phyloP scores from a whole-genome alignment of 106 monocot species.

The Acanthochlamys bracteata region DNA sequence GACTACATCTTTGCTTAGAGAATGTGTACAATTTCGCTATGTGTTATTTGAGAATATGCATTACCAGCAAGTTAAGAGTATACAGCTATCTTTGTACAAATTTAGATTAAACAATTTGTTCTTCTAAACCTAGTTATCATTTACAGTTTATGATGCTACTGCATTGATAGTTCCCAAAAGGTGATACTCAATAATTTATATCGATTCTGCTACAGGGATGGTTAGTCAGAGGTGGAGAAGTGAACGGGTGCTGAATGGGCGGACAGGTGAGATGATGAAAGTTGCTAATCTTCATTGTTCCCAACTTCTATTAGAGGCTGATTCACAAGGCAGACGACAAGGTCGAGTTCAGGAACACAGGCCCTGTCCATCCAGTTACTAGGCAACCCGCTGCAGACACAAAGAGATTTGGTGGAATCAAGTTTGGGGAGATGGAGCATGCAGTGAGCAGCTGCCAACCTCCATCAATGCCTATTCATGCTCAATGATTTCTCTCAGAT shows the following conservation, averaged over 20 bases:
- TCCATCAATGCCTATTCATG: constrained; percentile 76
- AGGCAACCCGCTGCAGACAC: constrained; percentile 85
- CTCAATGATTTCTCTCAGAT: constrained; percentile 93
- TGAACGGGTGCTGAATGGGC: constrained; percentile 67
- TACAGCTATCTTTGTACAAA: too few species aligned
- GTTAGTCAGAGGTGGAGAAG: constrained; percentile 80
- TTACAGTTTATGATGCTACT: too few species aligned
- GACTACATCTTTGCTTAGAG: too few species aligned
- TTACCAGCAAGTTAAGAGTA: too few species aligned
- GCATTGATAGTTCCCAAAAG: background rate
- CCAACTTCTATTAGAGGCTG: constrained; percentile 89
- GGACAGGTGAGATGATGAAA: constrained; percentile 71
- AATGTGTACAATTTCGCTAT: too few species aligned
- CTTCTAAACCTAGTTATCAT: too few species aligned
- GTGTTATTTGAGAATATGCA: too few species aligned
- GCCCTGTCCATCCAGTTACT: constrained; percentile 90
- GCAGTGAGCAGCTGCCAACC: constrained; percentile 93
- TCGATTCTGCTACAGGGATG: constrained; percentile 30
- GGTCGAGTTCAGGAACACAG: constrained; percentile 91
- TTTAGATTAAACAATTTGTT: too few species aligned
- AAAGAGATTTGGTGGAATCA: constrained; percentile 84
- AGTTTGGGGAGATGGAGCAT: constrained; percentile 97
- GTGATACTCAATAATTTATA: background rate
- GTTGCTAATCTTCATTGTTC: constrained; percentile 83
- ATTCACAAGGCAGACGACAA: constrained; percentile 98